Evolutionary conservation across 371 early-diverging fungal genomes (phyloP).

Genomic region (Funneliformis caledonium): DNA sequence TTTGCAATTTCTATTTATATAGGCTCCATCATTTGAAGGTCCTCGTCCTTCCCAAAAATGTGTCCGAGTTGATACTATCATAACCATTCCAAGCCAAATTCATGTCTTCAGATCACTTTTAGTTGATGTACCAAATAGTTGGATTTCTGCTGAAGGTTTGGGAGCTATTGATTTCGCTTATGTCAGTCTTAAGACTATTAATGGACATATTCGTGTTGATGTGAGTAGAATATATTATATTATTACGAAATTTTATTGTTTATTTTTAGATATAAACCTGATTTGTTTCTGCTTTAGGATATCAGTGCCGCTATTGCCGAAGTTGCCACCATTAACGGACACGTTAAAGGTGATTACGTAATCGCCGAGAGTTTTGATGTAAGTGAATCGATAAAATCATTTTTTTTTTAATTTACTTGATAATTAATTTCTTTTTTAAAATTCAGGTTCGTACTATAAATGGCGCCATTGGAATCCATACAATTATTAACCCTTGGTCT

Average conservation of each 20-base stretch:
- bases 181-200: conserved; percentile 27
- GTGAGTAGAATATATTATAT: conserved; percentile 11
- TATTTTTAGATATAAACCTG: too few species aligned
- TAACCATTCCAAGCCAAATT: conserved; percentile 19
- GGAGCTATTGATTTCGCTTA: conserved; percentile 35
- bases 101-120: conserved; percentile 28
- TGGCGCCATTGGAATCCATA: conserved; percentile 1
- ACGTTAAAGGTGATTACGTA: conserved; percentile 4
- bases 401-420: not conserved
- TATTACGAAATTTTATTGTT: too few species aligned
- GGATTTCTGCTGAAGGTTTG: conserved; percentile 13
- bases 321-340: conserved; percentile 31
- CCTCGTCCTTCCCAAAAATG: conserved; percentile 32
- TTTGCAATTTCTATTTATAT: not conserved
- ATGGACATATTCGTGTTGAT: conserved; percentile 22
- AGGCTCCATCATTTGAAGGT: conserved; percentile 38
- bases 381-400: not conserved
- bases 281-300: not conserved
- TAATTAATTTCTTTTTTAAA: not conserved
- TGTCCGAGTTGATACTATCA: conserved; percentile 34
- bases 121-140: conserved; percentile 34
- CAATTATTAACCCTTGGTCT: not conserved
- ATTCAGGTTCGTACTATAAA: conserved; percentile 31
- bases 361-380: conserved; percentile 30
- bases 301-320: conserved; percentile 9